Conservation (phyloP, 1,284 basidiomycete genomes). For the Melampsora americana region DNA sequence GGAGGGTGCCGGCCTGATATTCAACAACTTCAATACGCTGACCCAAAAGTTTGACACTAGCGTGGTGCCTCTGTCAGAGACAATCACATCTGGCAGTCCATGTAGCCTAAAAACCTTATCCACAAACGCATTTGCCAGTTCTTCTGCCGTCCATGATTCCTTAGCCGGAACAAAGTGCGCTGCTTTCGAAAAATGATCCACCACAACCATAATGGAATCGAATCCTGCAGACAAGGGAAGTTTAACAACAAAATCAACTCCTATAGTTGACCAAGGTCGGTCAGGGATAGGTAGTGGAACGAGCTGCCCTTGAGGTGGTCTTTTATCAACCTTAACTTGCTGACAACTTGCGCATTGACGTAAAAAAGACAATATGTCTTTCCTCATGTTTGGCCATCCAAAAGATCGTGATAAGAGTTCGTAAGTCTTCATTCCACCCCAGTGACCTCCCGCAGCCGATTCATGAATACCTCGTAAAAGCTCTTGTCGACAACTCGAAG, state of each 20-base stretch:
- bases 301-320: neutral
- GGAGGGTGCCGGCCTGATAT: neutral
- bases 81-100: too few relatives aligned
- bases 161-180: neutral
- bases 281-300: neutral
- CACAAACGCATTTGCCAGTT: neutral
- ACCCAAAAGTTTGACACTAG: neutral
- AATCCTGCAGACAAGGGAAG: constrained; percentile 31
- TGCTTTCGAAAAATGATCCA: too few relatives aligned
- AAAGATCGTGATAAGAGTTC: neutral
- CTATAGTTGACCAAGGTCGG: constrained; percentile 44
- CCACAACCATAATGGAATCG: constrained; percentile 48
- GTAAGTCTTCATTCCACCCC: neutral
- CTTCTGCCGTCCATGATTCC: too few relatives aligned
- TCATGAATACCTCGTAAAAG: neutral
- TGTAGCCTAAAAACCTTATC: neutral
- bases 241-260: constrained; percentile 46
- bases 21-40: neutral
- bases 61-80: neutral
- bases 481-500: neutral
- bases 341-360: constrained; percentile 12
- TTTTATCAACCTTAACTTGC: neutral
- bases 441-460: neutral
- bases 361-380: neutral
- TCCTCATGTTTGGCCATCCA: constrained; percentile 7